phyloP scores from a whole-genome alignment of 2,329 filamentous ascomycete genomes.

The Talaromyces albobiverticillius region DNA sequence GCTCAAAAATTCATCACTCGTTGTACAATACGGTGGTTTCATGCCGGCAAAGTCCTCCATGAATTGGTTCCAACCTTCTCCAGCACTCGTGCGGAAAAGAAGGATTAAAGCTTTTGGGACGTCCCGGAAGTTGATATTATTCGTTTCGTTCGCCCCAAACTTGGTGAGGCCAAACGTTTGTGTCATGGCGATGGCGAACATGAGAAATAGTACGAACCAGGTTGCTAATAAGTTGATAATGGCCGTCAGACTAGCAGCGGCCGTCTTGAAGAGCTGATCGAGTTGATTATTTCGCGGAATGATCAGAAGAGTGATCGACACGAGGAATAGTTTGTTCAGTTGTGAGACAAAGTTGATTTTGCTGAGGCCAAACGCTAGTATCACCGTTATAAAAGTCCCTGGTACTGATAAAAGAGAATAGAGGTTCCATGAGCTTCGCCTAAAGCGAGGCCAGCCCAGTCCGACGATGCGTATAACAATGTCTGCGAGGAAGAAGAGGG shows the following conservation, averaged over 20 bases:
- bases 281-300: constrained; percentile 96
- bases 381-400: constrained; percentile 78
- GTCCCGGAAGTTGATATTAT: constrained; percentile 86
- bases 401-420: constrained; percentile 78
- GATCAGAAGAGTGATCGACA: constrained; percentile 81
- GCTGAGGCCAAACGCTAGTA: constrained; percentile 64
- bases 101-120: constrained; percentile 92
- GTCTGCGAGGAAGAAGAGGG: constrained; percentile 77
- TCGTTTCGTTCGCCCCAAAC: constrained; percentile 69
- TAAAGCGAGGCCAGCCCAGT: constrained; percentile 86
- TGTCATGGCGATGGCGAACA: constrained; percentile 93
- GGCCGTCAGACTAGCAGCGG: constrained; percentile 83
- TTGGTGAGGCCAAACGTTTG: constrained; percentile 94
- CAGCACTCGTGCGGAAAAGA: constrained; percentile 87
- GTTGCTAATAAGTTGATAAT: constrained; percentile 92
- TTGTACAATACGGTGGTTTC: constrained; percentile 75
- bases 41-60: constrained; percentile 95
- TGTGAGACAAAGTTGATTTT: constrained; percentile 64
- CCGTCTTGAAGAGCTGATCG: constrained; percentile 98
- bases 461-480: constrained; percentile 80
- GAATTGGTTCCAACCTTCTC: constrained; percentile 92
- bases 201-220: constrained; percentile 94
- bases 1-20: constrained; percentile 68
- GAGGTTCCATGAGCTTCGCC: constrained; percentile 91
- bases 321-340: constrained; percentile 90